Evolutionary conservation across 331 rosid genomes (phyloP).

Genomic region (Cydonia oblonga): DNA sequence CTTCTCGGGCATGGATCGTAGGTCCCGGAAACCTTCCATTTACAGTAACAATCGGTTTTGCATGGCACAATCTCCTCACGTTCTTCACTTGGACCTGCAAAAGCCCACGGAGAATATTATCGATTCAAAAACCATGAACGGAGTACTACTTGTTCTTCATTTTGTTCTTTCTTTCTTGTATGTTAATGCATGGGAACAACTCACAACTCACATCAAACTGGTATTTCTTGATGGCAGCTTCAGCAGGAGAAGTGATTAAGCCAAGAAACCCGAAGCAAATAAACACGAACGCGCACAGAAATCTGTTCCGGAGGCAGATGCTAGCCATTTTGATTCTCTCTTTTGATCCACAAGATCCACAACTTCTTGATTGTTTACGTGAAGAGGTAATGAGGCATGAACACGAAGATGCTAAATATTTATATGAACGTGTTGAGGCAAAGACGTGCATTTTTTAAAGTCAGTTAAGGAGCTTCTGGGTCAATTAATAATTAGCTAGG

Average conservation of each 20-base stretch:
- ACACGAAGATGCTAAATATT: conserved; percentile 17
- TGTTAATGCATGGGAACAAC: not conserved
- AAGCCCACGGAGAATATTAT: not conserved
- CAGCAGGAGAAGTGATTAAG: conserved; percentile 38
- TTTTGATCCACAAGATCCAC: not conserved
- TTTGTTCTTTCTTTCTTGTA: too few species aligned
- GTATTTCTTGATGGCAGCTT: conserved; percentile 58
- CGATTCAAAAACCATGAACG: not conserved
- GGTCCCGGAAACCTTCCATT: conserved; percentile 78
- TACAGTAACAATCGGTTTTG: conserved; percentile 63
- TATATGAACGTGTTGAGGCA: conserved; percentile 24
- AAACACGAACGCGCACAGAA: conserved; percentile 11
- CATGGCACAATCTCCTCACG: conserved; percentile 69
- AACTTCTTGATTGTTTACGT: not conserved
- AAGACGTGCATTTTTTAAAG: conserved; percentile 5
- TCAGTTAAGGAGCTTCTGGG: conserved; percentile 14
- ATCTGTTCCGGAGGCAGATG: conserved; percentile 9
- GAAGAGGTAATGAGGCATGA: conserved; percentile 16
- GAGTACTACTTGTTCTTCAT: not conserved
- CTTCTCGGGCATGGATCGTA: conserved; percentile 54
- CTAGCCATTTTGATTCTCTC: conserved; percentile 28
- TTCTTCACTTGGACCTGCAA: conserved; percentile 56
- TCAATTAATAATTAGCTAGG: conserved; percentile 28
- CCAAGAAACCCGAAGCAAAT: conserved; percentile 27
- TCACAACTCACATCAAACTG: conserved; percentile 58